Conservation (phyloP, 306 rosid species). For the Quillaja saponaria region DNA sequence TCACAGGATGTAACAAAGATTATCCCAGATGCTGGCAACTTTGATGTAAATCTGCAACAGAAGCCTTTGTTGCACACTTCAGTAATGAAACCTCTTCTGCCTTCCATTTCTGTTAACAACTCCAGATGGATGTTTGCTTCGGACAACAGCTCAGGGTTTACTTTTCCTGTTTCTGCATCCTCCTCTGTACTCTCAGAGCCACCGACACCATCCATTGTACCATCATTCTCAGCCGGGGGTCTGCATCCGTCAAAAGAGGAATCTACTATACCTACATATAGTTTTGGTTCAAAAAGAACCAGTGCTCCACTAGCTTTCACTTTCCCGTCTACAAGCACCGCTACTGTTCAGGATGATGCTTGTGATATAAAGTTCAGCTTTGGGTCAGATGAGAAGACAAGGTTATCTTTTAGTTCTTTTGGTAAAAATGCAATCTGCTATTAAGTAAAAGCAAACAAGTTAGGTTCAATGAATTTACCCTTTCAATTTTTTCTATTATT, state of each 20-base stretch:
- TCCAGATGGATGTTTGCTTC: conserved; percentile 60
- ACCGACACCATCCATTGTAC: conserved; percentile 77
- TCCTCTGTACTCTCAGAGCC: conserved; percentile 61
- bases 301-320: conserved; percentile 51
- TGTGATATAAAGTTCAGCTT: conserved; percentile 63
- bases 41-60: conserved; percentile 35
- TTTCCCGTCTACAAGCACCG: conserved; percentile 71
- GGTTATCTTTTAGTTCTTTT: conserved; percentile 52
- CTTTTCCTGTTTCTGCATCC: conserved; percentile 72
- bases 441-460: conserved; percentile 22
- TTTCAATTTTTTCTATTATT: not conserved
- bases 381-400: conserved; percentile 55
- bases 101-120: conserved; percentile 62
- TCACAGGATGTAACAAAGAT: conserved; percentile 51
- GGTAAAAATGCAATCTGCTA: conserved; percentile 58
- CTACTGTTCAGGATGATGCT: conserved; percentile 33
- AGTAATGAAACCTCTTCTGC: conserved; percentile 51
- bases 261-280: conserved; percentile 45
- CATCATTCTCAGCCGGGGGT: conserved; percentile 43
- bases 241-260: conserved; percentile 42
- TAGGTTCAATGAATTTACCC: conserved; percentile 5
- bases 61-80: conserved; percentile 37
- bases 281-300: conserved; percentile 59
- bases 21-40: conserved; percentile 30
- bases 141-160: conserved; percentile 59